These are phyloP conservation scores for Aspergillus sp. DNA, from an alignment of 2,329 filamentous ascomycete genomes.

Conservation along the genomic window DNA sequence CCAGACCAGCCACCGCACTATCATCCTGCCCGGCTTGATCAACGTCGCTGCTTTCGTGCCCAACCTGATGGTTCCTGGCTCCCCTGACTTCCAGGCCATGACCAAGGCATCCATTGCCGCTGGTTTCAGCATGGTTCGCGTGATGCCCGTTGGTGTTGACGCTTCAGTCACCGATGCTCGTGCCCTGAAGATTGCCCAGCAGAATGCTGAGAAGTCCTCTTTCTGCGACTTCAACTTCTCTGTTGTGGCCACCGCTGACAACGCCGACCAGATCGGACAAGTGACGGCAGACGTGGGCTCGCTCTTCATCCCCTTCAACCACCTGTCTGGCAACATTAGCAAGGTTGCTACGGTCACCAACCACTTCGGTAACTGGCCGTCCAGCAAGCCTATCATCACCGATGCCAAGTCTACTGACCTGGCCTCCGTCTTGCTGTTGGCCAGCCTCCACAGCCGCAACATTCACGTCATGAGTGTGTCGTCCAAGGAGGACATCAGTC, in stretches of 20 bases:
- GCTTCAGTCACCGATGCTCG: conserved; percentile 71
- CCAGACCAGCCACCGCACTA: conserved; percentile 81
- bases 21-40: conserved; percentile 72
- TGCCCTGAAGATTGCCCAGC: conserved; percentile 70
- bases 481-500: conserved; percentile 75
- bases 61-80: conserved; percentile 65
- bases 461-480: conserved; percentile 80
- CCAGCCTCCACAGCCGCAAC: conserved; percentile 74
- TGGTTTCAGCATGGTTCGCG: conserved; percentile 77
- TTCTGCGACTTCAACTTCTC: conserved; percentile 82
- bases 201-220: conserved; percentile 66
- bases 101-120: conserved; percentile 72
- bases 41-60: conserved; percentile 81
- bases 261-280: conserved; percentile 72
- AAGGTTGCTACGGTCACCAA: conserved; percentile 77
- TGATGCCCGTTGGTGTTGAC: conserved; percentile 74
- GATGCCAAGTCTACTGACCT: conserved; percentile 79
- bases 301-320: conserved; percentile 79
- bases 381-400: conserved; percentile 76
- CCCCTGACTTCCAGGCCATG: conserved; percentile 67
- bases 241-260: conserved; percentile 70
- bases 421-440: conserved; percentile 75
- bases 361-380: conserved; percentile 77
- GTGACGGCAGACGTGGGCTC: conserved; percentile 74
- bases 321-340: conserved; percentile 78